A percentile compares a stretch with the other conserved stretches of the same genome.
Conservation (phyloP, 441 rosid genomes). For the Capsella rubella region DNA sequence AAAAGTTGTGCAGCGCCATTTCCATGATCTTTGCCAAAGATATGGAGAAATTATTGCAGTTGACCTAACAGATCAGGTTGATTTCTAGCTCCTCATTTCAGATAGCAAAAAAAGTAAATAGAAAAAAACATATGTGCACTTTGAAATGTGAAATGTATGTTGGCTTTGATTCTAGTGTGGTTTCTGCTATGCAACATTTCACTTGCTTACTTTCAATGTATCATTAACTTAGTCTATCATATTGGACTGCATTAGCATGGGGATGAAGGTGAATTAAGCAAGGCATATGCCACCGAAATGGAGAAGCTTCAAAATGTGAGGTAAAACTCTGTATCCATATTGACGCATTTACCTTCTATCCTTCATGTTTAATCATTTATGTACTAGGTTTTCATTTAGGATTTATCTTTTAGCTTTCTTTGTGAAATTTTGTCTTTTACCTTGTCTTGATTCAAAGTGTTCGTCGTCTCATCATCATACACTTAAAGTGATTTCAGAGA, state of each 20-base stretch:
- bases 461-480: background rate
- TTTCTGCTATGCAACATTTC: constrained; percentile 20
- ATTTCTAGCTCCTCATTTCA: constrained; percentile 31
- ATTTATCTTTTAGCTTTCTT: constrained; percentile 1
- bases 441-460: background rate
- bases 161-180: constrained; percentile 10
- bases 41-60: constrained; percentile 79
- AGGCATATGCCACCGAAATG: constrained; percentile 82
- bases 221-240: constrained; percentile 21
- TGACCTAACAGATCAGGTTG: constrained; percentile 87
- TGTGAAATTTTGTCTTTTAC: constrained; percentile 6
- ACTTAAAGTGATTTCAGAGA: constrained; percentile 2
- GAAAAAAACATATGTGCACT: constrained; percentile 14
- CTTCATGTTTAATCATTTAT: constrained; percentile 10
- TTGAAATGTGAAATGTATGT: constrained; percentile 4
- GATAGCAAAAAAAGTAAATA: constrained; percentile 19
- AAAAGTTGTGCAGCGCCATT: constrained; percentile 87
- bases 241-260: constrained; percentile 67
- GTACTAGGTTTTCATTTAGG: constrained; percentile 5
- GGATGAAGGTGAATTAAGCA: constrained; percentile 86
- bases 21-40: constrained; percentile 85
- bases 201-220: constrained; percentile 29
- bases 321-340: constrained; percentile 55
- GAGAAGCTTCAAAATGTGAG: constrained; percentile 87
- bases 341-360: constrained; percentile 26